Evolutionary conservation across 257 asterid species (phyloP).

Genomic region (Solanum chaucha): DNA sequence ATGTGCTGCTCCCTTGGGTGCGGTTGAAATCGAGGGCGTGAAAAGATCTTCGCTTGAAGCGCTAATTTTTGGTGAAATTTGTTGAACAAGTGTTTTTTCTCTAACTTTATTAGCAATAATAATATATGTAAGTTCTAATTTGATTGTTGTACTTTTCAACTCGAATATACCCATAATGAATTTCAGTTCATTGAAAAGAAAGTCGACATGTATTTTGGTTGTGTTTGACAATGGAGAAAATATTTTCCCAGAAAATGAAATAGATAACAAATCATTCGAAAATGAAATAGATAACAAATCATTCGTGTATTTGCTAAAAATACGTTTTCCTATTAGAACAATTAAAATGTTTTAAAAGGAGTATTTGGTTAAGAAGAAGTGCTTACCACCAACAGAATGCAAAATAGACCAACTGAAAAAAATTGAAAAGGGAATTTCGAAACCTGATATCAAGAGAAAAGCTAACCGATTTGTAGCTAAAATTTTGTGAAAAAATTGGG

Average conservation of each 20-base stretch:
- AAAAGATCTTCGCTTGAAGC: background rate
- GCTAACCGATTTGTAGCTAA: no score
- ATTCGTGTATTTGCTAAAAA: background rate
- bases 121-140: no score
- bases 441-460: background rate
- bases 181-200: background rate
- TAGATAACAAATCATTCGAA: no score
- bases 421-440: background rate
- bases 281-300: no score
- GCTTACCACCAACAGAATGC: background rate
- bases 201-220: background rate
- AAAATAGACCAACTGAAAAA: background rate
- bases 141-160: background rate
- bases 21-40: background rate
- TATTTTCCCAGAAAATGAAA: no score
- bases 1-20: background rate
- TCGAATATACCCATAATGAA: background rate
- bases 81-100: background rate
- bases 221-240: no score
- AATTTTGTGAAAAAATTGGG: background rate
- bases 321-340: background rate
- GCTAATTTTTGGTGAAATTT: background rate
- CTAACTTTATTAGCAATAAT: background rate
- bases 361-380: background rate
- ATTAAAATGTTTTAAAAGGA: background rate